phyloP scores from a whole-genome alignment of 1,284 basidiomycete species.

The Thecaphora thlaspeos region DNA sequence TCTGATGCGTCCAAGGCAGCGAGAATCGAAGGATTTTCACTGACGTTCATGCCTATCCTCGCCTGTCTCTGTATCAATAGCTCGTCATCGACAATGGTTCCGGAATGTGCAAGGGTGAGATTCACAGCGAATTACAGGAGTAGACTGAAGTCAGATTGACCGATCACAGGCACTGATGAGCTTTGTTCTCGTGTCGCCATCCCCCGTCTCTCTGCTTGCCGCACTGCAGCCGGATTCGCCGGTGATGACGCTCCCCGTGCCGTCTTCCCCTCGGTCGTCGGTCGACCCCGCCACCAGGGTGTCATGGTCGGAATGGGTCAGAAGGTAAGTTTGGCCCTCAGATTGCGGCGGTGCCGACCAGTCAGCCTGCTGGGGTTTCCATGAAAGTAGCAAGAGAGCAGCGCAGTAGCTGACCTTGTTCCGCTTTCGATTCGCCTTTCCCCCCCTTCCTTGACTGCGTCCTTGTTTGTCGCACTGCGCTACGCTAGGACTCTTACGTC shows the following conservation, averaged over 20 bases:
- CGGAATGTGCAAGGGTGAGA: constrained; percentile 58
- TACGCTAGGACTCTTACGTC: constrained; percentile 59
- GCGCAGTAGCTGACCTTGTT: background rate
- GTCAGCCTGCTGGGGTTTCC: too few relatives aligned
- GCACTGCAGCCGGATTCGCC: constrained; percentile 62
- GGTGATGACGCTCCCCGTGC: constrained; percentile 76
- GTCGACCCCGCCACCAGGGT: constrained; percentile 86
- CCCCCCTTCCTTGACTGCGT: too few relatives aligned
- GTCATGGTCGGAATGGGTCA: constrained; percentile 72
- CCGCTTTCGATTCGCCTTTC: background rate
- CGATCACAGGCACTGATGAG: too few relatives aligned
- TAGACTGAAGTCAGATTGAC: background rate
- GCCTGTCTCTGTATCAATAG: constrained; percentile 10
- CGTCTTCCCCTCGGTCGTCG: constrained; percentile 75
- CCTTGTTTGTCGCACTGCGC: too few relatives aligned
- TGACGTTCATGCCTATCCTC: constrained; percentile 1
- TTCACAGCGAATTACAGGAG: background rate
- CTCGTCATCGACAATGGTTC: constrained; percentile 59
- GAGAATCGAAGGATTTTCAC: background rate
- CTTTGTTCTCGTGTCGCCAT: too few relatives aligned
- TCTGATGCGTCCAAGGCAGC: background rate
- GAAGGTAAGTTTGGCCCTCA: constrained; percentile 38
- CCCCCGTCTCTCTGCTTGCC: background rate
- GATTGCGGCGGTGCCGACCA: too few relatives aligned
- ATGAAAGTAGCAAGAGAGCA: too few relatives aligned